phyloP scores from a whole-genome alignment of 1,284 basidiomycete genomes.

The Blastosporella zonata region DNA sequence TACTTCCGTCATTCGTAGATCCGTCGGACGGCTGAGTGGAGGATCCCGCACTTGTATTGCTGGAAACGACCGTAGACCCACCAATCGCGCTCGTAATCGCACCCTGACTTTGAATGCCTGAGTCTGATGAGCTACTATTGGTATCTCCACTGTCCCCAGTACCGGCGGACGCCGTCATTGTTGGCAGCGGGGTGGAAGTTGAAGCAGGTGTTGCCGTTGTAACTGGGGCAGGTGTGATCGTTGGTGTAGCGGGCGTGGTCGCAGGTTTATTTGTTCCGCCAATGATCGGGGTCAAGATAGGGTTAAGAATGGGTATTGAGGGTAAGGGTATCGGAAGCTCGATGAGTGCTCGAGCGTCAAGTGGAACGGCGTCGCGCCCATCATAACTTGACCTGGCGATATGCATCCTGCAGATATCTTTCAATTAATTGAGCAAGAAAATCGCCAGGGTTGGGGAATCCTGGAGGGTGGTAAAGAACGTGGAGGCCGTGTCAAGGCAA shows the following conservation, averaged over 20 bases:
- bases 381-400: slow-evolving; percentile 7
- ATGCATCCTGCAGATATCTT: slow-evolving; percentile 12
- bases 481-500: slow-evolving; percentile 12
- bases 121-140: neutral
- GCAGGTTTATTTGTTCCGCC: slow-evolving; percentile 22
- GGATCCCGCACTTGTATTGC: slow-evolving; percentile 3
- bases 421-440: neutral
- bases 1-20: neutral
- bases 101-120: neutral
- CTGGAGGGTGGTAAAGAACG: slow-evolving; percentile 16
- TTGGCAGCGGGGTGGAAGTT: slow-evolving; percentile 15
- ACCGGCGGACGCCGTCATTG: slow-evolving; percentile 1
- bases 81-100: neutral
- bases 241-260: slow-evolving; percentile 5
- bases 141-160: slow-evolving; percentile 5
- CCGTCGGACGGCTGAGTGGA: slow-evolving; percentile 3
- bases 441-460: neutral
- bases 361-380: slow-evolving; percentile 17
- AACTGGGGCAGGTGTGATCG: slow-evolving; percentile 12
- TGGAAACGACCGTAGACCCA: neutral
- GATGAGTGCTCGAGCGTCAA: slow-evolving; percentile 39
- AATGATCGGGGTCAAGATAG: slow-evolving; percentile 35
- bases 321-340: slow-evolving; percentile 39
- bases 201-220: slow-evolving; percentile 15
- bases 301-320: slow-evolving; percentile 40